Conservation (phyloP, 2,329 filamentous ascomycete species). For the Scortechinia acanthostroma region DNA sequence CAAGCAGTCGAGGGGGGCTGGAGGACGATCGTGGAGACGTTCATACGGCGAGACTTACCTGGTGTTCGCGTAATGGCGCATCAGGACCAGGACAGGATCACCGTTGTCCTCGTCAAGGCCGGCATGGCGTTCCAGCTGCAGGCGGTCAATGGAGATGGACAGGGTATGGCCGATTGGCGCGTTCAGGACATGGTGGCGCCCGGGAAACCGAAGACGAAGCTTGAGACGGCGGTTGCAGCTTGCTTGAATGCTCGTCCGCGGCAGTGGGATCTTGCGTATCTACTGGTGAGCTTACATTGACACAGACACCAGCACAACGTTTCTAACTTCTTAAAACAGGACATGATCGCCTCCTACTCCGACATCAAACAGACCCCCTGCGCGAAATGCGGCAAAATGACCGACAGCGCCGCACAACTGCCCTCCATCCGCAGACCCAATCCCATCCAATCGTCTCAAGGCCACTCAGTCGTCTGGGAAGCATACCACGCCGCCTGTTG, state of each 20-base stretch:
- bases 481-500: not conserved
- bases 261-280: slow-evolving; percentile 26
- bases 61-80: not conserved
- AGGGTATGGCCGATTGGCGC: slow-evolving; percentile 13
- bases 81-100: slow-evolving; percentile 9
- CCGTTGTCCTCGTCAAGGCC: slow-evolving; percentile 17
- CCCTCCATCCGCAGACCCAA: slow-evolving; percentile 22
- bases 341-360: slow-evolving; percentile 29
- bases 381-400: slow-evolving; percentile 23
- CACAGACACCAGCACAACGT: not conserved
- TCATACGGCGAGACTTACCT: slow-evolving; percentile 10
- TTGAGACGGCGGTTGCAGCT: slow-evolving; percentile 20
- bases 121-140: slow-evolving; percentile 22
- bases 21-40: slow-evolving; percentile 19
- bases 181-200: slow-evolving; percentile 15
- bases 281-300: slow-evolving; percentile 17
- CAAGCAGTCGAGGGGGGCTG: slow-evolving; percentile 18
- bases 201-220: slow-evolving; percentile 15
- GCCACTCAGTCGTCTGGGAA: slow-evolving; percentile 1
- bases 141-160: slow-evolving; percentile 10
- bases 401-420: slow-evolving; percentile 24
- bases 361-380: slow-evolving; percentile 27
- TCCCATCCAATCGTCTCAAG: slow-evolving; percentile 8
- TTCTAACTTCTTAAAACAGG: slow-evolving; percentile 13
- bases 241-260: slow-evolving; percentile 21